These are phyloP conservation scores for Panicum miliaceum DNA, from an alignment of 176 grass and related monocot species.

Conservation along the genomic window DNA sequence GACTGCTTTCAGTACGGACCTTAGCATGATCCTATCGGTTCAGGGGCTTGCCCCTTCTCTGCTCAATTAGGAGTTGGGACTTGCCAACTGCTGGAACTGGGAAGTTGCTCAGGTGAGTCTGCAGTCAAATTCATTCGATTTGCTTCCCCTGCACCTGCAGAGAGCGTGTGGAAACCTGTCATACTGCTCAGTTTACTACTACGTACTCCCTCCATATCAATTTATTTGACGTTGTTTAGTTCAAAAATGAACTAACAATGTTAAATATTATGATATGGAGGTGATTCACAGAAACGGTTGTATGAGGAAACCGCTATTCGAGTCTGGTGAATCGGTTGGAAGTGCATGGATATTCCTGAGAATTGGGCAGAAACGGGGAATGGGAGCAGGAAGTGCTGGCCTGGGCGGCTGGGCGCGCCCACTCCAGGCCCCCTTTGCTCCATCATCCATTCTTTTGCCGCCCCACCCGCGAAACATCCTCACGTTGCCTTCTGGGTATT, in stretches of 20 bases:
- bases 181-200: neutral
- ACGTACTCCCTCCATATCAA: too few species aligned
- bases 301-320: neutral
- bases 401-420: neutral
- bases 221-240: too few species aligned
- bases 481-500: slow-evolving; percentile 21
- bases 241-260: too few species aligned
- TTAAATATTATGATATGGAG: too few species aligned
- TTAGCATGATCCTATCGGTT: neutral
- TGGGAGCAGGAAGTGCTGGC: neutral
- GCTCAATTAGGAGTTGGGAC: neutral
- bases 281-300: neutral
- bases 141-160: too few species aligned
- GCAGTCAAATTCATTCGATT: too few species aligned
- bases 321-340: neutral
- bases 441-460: neutral
- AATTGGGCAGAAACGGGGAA: neutral
- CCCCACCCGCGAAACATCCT: slow-evolving; percentile 18
- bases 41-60: neutral
- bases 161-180: neutral
- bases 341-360: neutral
- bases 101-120: neutral
- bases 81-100: neutral
- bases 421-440: slow-evolving; percentile 10
- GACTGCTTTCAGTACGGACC: neutral